Conservation (phyloP, 441 rosid genomes). For the Adansonia grandidieri region DNA sequence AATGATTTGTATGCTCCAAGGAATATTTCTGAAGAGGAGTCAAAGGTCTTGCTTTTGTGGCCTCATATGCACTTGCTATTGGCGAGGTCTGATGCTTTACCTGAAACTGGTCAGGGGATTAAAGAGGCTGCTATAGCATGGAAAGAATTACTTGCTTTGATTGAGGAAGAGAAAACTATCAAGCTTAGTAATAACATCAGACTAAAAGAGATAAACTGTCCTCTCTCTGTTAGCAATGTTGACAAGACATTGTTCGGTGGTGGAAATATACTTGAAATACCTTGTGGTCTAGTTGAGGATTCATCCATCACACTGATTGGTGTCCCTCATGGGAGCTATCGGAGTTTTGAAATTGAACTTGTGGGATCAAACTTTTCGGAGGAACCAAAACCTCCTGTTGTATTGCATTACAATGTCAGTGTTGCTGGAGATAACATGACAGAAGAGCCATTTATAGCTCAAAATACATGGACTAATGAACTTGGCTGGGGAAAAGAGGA, state of each 20-base stretch:
- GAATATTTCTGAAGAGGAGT: slow-evolving; percentile 50
- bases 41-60: slow-evolving; percentile 63
- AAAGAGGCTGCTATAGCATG: slow-evolving; percentile 72
- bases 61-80: slow-evolving; percentile 58
- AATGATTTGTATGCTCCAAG: slow-evolving; percentile 51
- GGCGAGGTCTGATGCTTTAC: slow-evolving; percentile 74
- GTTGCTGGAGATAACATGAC: slow-evolving; percentile 66
- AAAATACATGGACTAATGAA: slow-evolving; percentile 72
- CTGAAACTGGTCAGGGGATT: slow-evolving; percentile 78
- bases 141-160: slow-evolving; percentile 49
- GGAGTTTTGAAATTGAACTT: slow-evolving; percentile 70
- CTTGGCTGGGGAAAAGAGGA: slow-evolving; percentile 79
- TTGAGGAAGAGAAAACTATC: slow-evolving; percentile 39
- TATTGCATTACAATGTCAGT: slow-evolving; percentile 67
- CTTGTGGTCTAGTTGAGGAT: slow-evolving; percentile 77
- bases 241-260: slow-evolving; percentile 36
- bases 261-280: slow-evolving; percentile 56
- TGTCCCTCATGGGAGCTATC: slow-evolving; percentile 55
- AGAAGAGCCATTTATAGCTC: slow-evolving; percentile 64
- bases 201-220: slow-evolving; percentile 50
- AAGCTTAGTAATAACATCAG: slow-evolving; percentile 28
- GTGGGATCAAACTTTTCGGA: slow-evolving; percentile 50
- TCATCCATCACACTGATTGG: slow-evolving; percentile 80
- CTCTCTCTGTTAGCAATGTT: slow-evolving; percentile 47
- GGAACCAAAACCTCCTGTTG: slow-evolving; percentile 47